Conservation (phyloP, 2,329 filamentous ascomycete species). For the Alternaria consortialis region DNA sequence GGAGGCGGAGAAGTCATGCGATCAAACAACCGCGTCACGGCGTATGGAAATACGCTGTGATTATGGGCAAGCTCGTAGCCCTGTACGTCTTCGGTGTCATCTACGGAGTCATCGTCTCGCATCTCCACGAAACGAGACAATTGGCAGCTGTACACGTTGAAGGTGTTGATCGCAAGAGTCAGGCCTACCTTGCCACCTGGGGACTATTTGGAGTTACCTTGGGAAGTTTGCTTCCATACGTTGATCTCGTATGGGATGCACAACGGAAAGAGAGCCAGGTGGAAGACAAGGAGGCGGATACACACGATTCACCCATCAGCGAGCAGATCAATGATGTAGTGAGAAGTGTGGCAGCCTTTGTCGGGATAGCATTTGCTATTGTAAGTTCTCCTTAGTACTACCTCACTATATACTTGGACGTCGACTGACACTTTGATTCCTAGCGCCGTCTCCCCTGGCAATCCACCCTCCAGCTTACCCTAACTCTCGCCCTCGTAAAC, state of each 20-base stretch:
- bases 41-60: conserved; percentile 58
- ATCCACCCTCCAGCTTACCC: conserved; percentile 90
- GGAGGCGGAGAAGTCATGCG: conserved; percentile 11
- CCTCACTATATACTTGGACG: not conserved
- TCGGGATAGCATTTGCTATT: conserved; percentile 81
- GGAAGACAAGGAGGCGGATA: conserved; percentile 40
- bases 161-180: conserved; percentile 63
- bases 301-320: conserved; percentile 50
- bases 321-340: conserved; percentile 81
- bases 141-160: conserved; percentile 70
- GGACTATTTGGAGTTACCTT: conserved; percentile 79
- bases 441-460: conserved; percentile 92
- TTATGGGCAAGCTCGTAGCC: conserved; percentile 67
- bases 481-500: conserved; percentile 89
- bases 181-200: conserved; percentile 81
- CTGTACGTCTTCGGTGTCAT: conserved; percentile 82
- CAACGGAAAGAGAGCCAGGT: conserved; percentile 51
- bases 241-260: conserved; percentile 77
- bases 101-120: conserved; percentile 83
- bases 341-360: conserved; percentile 73
- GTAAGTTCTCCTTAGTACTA: conserved; percentile 62
- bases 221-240: conserved; percentile 82
- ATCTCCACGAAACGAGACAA: conserved; percentile 75
- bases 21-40: conserved; percentile 26
- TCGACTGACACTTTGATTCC: conserved; percentile 11